Base-by-base conservation (phyloP, 257 asterid genomes). In the Solanum arcanum region DNA sequence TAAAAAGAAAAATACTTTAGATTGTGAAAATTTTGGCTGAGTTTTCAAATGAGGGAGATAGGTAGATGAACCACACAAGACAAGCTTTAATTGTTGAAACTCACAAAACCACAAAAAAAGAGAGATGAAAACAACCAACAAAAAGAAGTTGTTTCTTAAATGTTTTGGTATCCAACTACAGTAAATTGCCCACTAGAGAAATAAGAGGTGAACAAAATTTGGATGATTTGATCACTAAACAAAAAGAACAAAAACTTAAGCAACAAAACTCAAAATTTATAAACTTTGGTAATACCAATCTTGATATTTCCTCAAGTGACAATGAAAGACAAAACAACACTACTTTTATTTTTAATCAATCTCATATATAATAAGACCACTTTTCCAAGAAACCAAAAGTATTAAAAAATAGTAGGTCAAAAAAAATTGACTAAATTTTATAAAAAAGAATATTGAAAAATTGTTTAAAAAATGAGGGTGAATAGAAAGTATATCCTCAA, bases 11-110 rank as follows among this genome's bases (percentile, higher is more conserved):
- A 33, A 83, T 41, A 59, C 5, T 78, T 78, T 47, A 39, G 35
- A 73, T 88, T 76, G 3, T 46, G 82, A 62, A 49, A 73, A 44
- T 52, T 70, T 70, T 56, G 83, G 68, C 41, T 47, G 27, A 77
- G 84, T 77, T 77, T 77, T 77, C 64, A 44, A 77, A 77, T 25
- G 64, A 35, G 87, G 91, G 92, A 86, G 89, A 83, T 83, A 70
- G 83, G 88, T 75, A 83, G 91, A 93, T 92, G 87, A 59, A 72
- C 78, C 90, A 83, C 80, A 92, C 90, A 93, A 95, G 94, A 92
- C 98, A 91, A 90, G 86, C 91, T 88, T 87, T 76, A 81, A 89
- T 91, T 83, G 91, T 90, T 88, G 96, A 96, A 90, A 90, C 96
- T 91, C 94, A 87, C 95, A 93, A 92, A 95, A 86, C 92, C 94